phyloP scores from a whole-genome alignment of 2,329 filamentous ascomycete genomes.

The Thermochaetoides dissita region DNA sequence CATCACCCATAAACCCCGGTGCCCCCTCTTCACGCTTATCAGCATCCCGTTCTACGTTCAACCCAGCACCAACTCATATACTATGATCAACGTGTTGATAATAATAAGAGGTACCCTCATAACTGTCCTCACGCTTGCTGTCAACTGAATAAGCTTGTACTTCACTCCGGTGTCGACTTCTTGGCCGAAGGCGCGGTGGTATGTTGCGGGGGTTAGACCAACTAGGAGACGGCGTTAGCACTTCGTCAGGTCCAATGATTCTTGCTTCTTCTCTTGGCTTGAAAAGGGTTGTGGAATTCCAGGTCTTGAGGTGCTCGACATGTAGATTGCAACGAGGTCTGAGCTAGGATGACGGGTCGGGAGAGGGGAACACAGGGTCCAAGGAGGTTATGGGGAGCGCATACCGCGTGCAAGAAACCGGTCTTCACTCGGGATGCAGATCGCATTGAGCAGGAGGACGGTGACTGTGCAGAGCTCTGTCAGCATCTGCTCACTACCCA shows the following conservation, averaged over 20 bases:
- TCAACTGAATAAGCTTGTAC: slow-evolving; percentile 75
- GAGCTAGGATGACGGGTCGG: background rate
- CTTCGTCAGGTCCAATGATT: too few relatives aligned
- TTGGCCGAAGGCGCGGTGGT: slow-evolving; percentile 67
- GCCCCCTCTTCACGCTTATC: background rate
- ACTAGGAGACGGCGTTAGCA: slow-evolving; percentile 39
- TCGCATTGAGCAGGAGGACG: slow-evolving; percentile 81
- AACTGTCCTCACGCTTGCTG: slow-evolving; percentile 76
- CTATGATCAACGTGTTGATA: slow-evolving; percentile 68
- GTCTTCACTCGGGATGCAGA: slow-evolving; percentile 62
- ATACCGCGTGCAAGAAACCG: slow-evolving; percentile 65
- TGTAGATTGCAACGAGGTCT: too few relatives aligned
- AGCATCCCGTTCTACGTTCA: slow-evolving; percentile 24
- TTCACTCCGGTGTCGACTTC: slow-evolving; percentile 64
- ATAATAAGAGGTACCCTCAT: slow-evolving; percentile 85
- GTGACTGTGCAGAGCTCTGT: slow-evolving; percentile 37
- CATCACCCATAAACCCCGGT: too few relatives aligned
- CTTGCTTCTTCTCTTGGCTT: background rate
- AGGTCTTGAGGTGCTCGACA: background rate
- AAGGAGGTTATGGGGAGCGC: background rate
- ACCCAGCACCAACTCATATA: slow-evolving; percentile 67
- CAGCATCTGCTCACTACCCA: too few relatives aligned
- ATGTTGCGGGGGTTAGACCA: slow-evolving; percentile 58
- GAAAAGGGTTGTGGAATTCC: background rate
- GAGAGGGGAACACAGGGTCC: background rate